phyloP scores from a whole-genome alignment of 139 green algal genomes.

The Chlamydomonas sp. region DNA sequence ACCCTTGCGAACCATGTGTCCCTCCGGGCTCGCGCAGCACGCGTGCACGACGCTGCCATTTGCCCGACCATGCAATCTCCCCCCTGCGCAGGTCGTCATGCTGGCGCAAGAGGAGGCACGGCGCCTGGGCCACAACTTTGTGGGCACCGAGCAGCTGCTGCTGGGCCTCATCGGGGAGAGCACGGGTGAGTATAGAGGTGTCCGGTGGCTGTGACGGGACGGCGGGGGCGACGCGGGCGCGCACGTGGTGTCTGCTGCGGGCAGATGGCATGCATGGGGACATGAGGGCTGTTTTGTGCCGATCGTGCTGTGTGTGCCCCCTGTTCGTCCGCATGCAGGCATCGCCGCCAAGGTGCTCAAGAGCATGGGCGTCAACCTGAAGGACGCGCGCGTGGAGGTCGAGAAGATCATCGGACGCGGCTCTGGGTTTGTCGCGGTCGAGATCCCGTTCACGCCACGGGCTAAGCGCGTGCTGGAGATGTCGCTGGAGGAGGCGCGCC shows the following conservation, averaged over 20 bases:
- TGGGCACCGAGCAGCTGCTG: constrained; percentile 98
- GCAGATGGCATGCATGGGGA: no score
- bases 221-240: no score
- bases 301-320: no score
- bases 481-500: constrained; percentile 92
- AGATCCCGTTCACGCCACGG: constrained; percentile 97
- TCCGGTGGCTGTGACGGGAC: no score
- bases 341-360: constrained; percentile 99
- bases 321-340: constrained; percentile 44
- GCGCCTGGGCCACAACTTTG: constrained; percentile 96
- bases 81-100: constrained; percentile 86
- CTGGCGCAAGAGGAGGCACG: constrained; percentile 96
- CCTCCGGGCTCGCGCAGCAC: no score
- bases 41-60: not conserved
- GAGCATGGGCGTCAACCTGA: constrained; percentile 96
- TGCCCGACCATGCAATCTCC: not conserved
- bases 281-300: no score
- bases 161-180: constrained; percentile 97
- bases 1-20: not conserved
- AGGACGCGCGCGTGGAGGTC: constrained; percentile 89
- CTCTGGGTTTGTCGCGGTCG: constrained; percentile 95
- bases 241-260: no score
- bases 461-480: constrained; percentile 99
- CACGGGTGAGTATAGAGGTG: no score
- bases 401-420: constrained; percentile 99